Evolutionary conservation across 2,329 filamentous ascomycete genomes (phyloP), one percentile per base, ranked within the genome.

Genomic region (Thielaviopsis euricoi): DNA sequence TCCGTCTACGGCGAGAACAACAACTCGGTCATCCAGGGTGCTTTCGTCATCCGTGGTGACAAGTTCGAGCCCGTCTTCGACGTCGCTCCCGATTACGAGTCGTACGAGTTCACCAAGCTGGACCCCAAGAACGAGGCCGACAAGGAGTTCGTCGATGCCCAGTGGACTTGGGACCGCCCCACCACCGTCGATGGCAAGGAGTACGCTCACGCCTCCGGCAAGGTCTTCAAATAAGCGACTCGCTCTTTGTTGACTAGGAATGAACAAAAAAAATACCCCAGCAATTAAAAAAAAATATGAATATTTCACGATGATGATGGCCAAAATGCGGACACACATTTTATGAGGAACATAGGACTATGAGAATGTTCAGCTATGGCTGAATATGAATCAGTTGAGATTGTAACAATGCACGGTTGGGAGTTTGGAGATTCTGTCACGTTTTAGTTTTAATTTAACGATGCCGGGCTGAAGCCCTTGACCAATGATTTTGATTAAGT

Each of bases 21-120:
- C 76, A 81, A 90, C 79, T 94, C 87, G 62, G 76, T 95, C 71
- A 88, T 98, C 70, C 79, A 87, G 73, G 93, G 93, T 77, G 93
- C 88, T 64, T 97, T 96, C 75, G 76, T 98, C 71, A 80, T 96
- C 77, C 91, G 93, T 70, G 93, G 93, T 66, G 84, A 97, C 72
- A 88, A 98, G 25, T 82, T 79, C 72, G 67, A 79, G 56, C 86
- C 88, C 62, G 93, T 89, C 67, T 96, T 98, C 72, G 88, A 97
- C 67, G 93, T 98, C 68, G 93, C 91, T 70, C 93, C 93, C 67
- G 93, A 98, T 76, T 89, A 81, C 73, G 93, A 98, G 82, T 91
- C 86, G 78, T 98, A 97, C 81, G 74, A 81, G 66, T 97, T 97
- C 83, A 86, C 76, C 73, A 97, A 96, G 86, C 89, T 98, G 68